A percentile compares a stretch with the other conserved stretches of the same genome.
Evolutionary conservation across 805 yeast genomes (phyloP).

Genomic region (Ogataea pignaliae): DNA sequence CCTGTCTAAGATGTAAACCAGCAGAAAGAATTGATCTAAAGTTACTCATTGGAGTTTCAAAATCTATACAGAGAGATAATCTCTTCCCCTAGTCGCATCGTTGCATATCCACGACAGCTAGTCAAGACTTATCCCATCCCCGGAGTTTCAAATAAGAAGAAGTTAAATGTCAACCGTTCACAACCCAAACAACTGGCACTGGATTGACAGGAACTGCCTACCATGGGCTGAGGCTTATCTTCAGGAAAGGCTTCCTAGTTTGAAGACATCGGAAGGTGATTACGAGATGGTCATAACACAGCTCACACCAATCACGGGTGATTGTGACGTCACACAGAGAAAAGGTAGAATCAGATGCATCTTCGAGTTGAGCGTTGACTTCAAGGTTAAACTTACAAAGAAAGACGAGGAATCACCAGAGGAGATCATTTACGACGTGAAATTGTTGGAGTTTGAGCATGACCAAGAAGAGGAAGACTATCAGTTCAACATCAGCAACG

Average conservation of each 20-base stretch:
- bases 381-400: slow-evolving; percentile 38
- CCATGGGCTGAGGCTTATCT: slow-evolving; percentile 85
- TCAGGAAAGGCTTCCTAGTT: slow-evolving; percentile 49
- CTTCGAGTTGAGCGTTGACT: slow-evolving; percentile 56
- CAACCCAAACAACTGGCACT: slow-evolving; percentile 99
- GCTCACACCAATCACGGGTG: slow-evolving; percentile 53
- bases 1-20: neutral
- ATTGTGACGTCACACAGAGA: slow-evolving; percentile 80
- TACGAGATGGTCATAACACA: slow-evolving; percentile 32
- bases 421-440: slow-evolving; percentile 39
- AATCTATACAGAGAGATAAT: too few species aligned
- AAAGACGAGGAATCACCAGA: slow-evolving; percentile 29
- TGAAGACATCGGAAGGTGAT: slow-evolving; percentile 34
- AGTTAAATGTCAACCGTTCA: slow-evolving; percentile 69
- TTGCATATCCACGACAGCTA: neutral
- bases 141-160: neutral
- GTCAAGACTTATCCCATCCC: neutral
- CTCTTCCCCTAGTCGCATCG: too few species aligned
- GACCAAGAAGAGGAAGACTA: slow-evolving; percentile 70
- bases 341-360: slow-evolving; percentile 77
- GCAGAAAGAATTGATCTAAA: too few species aligned
- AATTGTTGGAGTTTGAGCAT: slow-evolving; percentile 67
- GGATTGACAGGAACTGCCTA: slow-evolving; percentile 97
- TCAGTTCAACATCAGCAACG: slow-evolving; percentile 41
- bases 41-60: too few species aligned